These are phyloP conservation scores for Hypoxylon fragiforme DNA, from an alignment of 495 filamentous ascomycete genomes.

Conservation along the genomic window DNA sequence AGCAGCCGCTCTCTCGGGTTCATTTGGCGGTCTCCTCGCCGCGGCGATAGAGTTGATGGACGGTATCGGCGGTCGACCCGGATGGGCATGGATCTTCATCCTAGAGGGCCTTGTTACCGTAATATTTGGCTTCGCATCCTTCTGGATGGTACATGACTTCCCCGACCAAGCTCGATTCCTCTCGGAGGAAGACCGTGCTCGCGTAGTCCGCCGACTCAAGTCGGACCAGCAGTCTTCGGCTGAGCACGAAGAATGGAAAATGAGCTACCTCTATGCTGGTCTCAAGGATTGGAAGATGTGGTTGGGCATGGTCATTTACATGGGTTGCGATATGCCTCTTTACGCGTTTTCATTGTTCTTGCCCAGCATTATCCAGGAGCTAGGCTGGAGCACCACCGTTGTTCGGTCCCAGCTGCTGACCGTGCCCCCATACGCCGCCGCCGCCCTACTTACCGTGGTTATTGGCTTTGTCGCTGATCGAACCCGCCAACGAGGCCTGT, in stretches of 20 bases:
- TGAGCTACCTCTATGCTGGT: slow-evolving; percentile 72
- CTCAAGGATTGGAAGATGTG: slow-evolving; percentile 90
- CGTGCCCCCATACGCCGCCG: slow-evolving; percentile 87
- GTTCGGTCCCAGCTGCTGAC: slow-evolving; percentile 78
- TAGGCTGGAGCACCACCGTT: slow-evolving; percentile 62
- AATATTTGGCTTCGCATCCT: slow-evolving; percentile 70
- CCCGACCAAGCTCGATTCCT: slow-evolving; percentile 83
- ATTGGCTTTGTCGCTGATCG: slow-evolving; percentile 82
- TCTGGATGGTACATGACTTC: slow-evolving; percentile 90
- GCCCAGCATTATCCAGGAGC: slow-evolving; percentile 76
- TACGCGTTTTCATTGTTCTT: slow-evolving; percentile 93
- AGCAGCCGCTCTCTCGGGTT: slow-evolving; percentile 80
- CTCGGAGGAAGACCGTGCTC: slow-evolving; percentile 66
- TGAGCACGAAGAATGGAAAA: slow-evolving; percentile 78
- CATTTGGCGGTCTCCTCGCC: slow-evolving; percentile 82
- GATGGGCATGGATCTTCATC: slow-evolving; percentile 89
- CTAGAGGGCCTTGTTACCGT: slow-evolving; percentile 77
- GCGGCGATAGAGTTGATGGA: slow-evolving; percentile 77
- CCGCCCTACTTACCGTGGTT: slow-evolving; percentile 72
- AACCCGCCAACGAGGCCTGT: slow-evolving; percentile 74
- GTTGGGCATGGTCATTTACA: slow-evolving; percentile 74
- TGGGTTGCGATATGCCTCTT: slow-evolving; percentile 73
- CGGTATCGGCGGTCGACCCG: slow-evolving; percentile 63
- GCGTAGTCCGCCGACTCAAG: slow-evolving; percentile 74
- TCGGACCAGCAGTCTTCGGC: slow-evolving; percentile 77